Evolutionary conservation across 129 eudicot species (phyloP), one percentile per base, ranked within the genome.

Genomic region (Deinandra increscens): DNA sequence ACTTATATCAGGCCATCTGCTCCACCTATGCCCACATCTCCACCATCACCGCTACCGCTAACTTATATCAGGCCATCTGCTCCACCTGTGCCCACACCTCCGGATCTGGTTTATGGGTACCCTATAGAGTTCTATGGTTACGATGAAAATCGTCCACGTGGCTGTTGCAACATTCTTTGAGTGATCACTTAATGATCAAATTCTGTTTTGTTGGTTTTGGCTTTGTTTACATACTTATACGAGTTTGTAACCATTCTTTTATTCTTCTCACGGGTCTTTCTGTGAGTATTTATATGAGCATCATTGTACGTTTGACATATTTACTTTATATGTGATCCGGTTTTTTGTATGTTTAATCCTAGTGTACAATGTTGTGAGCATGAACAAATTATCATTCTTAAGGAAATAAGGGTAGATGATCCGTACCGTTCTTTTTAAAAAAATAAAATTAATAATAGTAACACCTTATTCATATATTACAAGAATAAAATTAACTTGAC

Each of bases 81-180:
- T 29, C 64, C 64, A n/a, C 39, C 64, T 26, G 29, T 29, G 29
- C 64, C 5, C 41, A 31, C 64, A 26, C 12, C 37, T 31, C 39
- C 38, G 2, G 37, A 71, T 43, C 22, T 23, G 45, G 76, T 60
- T 45, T 44, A 71, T 60, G 60, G 76, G n/a, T 31, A 71, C 23
- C 76, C 76, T 42, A 22, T 48, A 2, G 23, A 71, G 46, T 61
- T 17, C 5, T 46, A 71, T 31, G 76, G 46, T 22, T 43, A 15
- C 69, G 2, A 50, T 4, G 7, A 23, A 6, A 59, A 71, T 29
- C 45, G 11, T 23, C 67, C 19, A 54, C 9, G 39, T 70, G 74
- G 65, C 14, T 17, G 34, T 44, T n/a, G n/a, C n/a, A n/a, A n/a
- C n/a, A n/a, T n/a, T n/a, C n/a, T n/a, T n/a, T n/a, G 9, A 31